Base-by-base conservation (phyloP, 306 rosid species). In the Lotus japonicus region DNA sequence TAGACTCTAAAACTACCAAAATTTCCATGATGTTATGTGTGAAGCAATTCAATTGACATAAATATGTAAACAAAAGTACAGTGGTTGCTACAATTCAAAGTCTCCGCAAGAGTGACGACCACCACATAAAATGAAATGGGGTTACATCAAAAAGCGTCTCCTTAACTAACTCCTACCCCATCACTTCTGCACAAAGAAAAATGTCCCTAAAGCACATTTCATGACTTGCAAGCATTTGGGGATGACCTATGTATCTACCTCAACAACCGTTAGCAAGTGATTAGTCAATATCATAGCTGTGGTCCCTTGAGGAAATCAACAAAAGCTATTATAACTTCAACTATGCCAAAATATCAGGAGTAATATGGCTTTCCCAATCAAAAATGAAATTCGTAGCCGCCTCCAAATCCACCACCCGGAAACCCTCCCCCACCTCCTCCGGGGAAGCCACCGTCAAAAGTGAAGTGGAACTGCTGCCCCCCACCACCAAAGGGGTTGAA, bases 401-500 rank as follows among this genome's bases (percentile, higher is more conserved):
- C 88, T 0, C n/a, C 26, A 21, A 21, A 21, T 21, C 95, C 91
- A 4, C 88, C 91, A 10, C 86, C 95, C 1, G 87, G 91, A 70
- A 84, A 89, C 42, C 42, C 42, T 38, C 42, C 26, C 3, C n/a
- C n/a, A n/a, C 26, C 42, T 14, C 95, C 91, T 1, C 84, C 87
- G 1, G 88, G 88, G 45, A 78, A 84, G 69, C 89, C 89, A n/a
- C 84, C 86, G 0, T 90, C 97, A 39, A 81, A 92, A 4, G 85
- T 69, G 64, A 83, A 92, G 35, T 90, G 85, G 73, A n/a, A 92
- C 55, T 70, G 85, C 73, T 84, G 98, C 41, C 96, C 97, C 0
- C 94, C 92, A 2, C 82, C 94, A 0, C 97, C 97, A 36, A 86
- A 94, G 11, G 97, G 97, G 63, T 94, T 90, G 86, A 86, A 94